Base-by-base conservation (phyloP, 2,329 filamentous ascomycete genomes). In the Pseudonectria foliicola region DNA sequence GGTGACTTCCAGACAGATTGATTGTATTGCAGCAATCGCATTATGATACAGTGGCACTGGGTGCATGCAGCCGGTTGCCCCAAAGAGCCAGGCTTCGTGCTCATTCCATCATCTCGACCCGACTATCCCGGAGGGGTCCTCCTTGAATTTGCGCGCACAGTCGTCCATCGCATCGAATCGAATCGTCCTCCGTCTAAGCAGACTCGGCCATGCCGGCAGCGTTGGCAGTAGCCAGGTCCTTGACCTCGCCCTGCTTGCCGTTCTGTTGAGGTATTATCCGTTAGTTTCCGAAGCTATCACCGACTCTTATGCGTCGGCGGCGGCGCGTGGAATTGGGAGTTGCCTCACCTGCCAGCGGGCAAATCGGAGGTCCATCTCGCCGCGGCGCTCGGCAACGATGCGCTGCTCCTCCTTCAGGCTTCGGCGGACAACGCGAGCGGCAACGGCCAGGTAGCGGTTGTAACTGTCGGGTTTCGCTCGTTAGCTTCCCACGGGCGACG, bases 371-470 rank as follows among this genome's bases (percentile, higher is more conserved):
- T 96, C 90, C 68, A 82, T 82, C 67, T 88, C 79, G 60, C 88
- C 89, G 63, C 92, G 81, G 62, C 86, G 82, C 78, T 96, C 92
- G 48, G 89, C 88, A 52, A 64, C 64, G 51, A 95, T 66, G 70
- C 92, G 80, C 73, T 88, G 83, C 39, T 92, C 86, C 61, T 98
- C 92, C 77, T 96, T 95, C 66, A 98, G 76, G 64, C 88, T 94
- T 65, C 87, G 85, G 72, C 93, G 92, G 65, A 98, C 85, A 61
- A 86, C 85, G 68, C 89, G 88, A 68, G 89, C 80, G 60, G 92
- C 88, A 70, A 98, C 79, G 61, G 89, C 81, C 63, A 98, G 82
- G 82, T 95, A 96, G 73, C 89, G 92, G 83, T 98, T 98, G 86
- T 98, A 98, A 73, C 92, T 98, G 65, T 62, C 44, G 31, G 34